Evolutionary conservation across 1,284 basidiomycete species (phyloP), one percentile per base, ranked within the genome.

Genomic region (Rhodotorula sp.): DNA sequence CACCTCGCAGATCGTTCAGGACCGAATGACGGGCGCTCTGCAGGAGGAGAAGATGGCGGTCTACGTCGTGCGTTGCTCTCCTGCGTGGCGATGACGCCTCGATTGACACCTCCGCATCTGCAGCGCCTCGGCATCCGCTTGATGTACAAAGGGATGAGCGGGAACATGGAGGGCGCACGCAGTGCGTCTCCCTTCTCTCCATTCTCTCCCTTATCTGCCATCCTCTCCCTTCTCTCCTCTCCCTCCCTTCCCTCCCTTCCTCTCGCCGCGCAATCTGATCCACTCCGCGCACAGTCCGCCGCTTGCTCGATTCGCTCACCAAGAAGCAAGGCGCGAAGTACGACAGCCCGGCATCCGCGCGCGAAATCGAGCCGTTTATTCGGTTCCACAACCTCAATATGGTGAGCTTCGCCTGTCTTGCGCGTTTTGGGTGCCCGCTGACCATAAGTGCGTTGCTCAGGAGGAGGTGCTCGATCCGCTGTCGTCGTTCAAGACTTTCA

Each of bases 31-130:
- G 2, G 96, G 97, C 0, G 91, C 94, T 81, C 81, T 98, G 70
- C 90, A 96, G 79, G 97, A 99, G 82, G 97, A 99, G 83, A 98
- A 98, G 85, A 97, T 96, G 82, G 90, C 94, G 80, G 91, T 94
- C 6, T 97, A 97, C 80, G 94, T 98, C 46, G 62, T 72, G 19
- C 32, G 69, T 50, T 6, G 3, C 34, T 44, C 6, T 21, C 22
- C 32, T 12, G 15, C 51, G 19, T 29, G 36, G 19, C 27, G 7
- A 34, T 15, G 46, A 27, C 41, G 3, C 1, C 2, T 27, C 44
- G 34, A 51, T 22, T 34, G 46, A 50, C 50, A 67, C 19, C 61
- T 22, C 21, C 36, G 67, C 22, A 2, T 10, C n/a, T 10, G 29
- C 37, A n/a, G 65, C 58, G 66, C 19, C 58, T 76, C 21, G 87